Evolutionary conservation across 1,284 basidiomycete species (phyloP).

Genomic region (Fereydounia khargensis): DNA sequence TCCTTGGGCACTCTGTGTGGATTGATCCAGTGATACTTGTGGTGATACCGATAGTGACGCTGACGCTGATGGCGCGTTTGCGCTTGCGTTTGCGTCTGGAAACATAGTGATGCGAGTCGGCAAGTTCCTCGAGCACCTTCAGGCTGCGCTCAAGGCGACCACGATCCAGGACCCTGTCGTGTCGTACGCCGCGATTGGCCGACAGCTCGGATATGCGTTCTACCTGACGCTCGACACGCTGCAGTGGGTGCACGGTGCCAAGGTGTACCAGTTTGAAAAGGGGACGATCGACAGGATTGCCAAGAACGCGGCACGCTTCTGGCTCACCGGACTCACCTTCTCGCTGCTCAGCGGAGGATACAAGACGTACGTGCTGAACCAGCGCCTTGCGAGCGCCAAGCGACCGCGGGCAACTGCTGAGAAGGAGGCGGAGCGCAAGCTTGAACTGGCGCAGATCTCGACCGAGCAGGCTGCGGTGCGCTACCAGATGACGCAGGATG

Average conservation of each 20-base stretch:
- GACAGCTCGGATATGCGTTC: conserved; percentile 87
- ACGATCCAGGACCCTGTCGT: conserved; percentile 68
- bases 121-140: conserved; percentile 91
- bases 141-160: conserved; percentile 80
- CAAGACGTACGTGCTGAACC: conserved; percentile 52
- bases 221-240: conserved; percentile 65
- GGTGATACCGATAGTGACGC: too few species aligned
- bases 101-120: conserved; percentile 92
- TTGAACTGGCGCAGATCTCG: conserved; percentile 65
- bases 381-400: conserved; percentile 35
- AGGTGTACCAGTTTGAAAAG: conserved; percentile 59
- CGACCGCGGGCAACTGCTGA: conserved; percentile 63
- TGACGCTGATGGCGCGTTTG: too few species aligned
- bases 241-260: conserved; percentile 54
- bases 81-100: too few species aligned
- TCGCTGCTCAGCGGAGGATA: conserved; percentile 47
- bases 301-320: conserved; percentile 79
- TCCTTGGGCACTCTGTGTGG: too few species aligned
- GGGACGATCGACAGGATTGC: conserved; percentile 69
- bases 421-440: conserved; percentile 68
- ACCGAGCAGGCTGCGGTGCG: conserved; percentile 69
- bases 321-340: conserved; percentile 70
- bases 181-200: conserved; percentile 74
- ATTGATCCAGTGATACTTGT: not conserved
- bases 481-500: conserved; percentile 76